Percentiles rank a stretch among this genome's conserved stretches.
phyloP scores from a whole-genome alignment of 78 protist species.

The Dictyostelium citrinum region DNA sequence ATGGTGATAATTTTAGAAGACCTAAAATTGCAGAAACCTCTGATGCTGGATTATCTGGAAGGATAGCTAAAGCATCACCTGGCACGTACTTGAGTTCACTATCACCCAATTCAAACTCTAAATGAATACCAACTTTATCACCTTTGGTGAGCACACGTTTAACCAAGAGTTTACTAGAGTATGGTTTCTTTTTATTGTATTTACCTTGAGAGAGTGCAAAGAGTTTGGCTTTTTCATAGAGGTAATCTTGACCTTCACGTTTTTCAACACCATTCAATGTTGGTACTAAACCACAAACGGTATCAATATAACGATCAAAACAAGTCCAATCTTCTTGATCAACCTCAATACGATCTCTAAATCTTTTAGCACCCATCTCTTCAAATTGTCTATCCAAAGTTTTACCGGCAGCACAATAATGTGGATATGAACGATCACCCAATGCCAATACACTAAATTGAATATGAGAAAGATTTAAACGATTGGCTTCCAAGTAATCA shows the following conservation, averaged over 20 bases:
- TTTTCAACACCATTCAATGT: background rate
- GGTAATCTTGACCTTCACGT: slow-evolving; percentile 22
- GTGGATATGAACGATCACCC: slow-evolving; percentile 67
- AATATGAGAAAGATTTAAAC: slow-evolving; percentile 13
- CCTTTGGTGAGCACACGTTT: slow-evolving; percentile 17
- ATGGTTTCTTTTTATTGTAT: slow-evolving; percentile 72
- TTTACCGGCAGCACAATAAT: slow-evolving; percentile 47
- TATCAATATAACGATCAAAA: slow-evolving; percentile 40
- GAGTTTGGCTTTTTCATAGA: slow-evolving; percentile 40
- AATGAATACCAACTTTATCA: slow-evolving; percentile 52
- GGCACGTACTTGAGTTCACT: slow-evolving; percentile 47
- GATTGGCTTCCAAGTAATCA: slow-evolving; percentile 28
- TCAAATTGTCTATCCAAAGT: slow-evolving; percentile 34
- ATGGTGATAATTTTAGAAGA: background rate
- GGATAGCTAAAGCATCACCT: slow-evolving; percentile 64
- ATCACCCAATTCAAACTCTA: slow-evolving; percentile 72
- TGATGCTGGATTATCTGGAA: slow-evolving; percentile 13
- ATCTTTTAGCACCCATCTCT: background rate
- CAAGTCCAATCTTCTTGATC: slow-evolving; percentile 68
- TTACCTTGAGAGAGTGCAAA: slow-evolving; percentile 39
- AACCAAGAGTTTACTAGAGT: background rate
- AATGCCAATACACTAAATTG: slow-evolving; percentile 58
- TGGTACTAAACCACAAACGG: slow-evolving; percentile 1
- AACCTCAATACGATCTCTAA: slow-evolving; percentile 50
- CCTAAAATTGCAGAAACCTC: slow-evolving; percentile 13